Evolutionary conservation across 306 rosid species (phyloP).

Genomic region (Prunus mira): DNA sequence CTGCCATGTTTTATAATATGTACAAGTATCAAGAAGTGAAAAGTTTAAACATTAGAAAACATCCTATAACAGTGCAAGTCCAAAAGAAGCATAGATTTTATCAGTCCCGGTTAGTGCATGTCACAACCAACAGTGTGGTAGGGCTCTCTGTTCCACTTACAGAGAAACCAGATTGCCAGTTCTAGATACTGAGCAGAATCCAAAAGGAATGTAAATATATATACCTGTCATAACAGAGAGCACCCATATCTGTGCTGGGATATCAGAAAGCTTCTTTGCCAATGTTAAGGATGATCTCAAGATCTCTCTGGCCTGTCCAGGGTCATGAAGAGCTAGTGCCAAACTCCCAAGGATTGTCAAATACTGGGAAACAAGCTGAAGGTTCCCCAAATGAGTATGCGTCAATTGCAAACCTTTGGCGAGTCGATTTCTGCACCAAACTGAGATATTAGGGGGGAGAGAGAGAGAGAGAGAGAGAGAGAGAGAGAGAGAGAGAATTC

Average conservation of each 20-base stretch:
- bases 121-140: not conserved
- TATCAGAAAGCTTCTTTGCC: conserved; percentile 93
- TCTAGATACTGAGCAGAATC: not conserved
- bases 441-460: conserved; percentile 5
- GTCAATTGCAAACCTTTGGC: conserved; percentile 97
- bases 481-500: conserved; percentile 17
- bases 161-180: not conserved
- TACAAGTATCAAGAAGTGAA: not conserved
- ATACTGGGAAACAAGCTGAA: conserved; percentile 92
- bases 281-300: conserved; percentile 89
- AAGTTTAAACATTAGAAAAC: not conserved
- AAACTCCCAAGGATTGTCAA: conserved; percentile 92
- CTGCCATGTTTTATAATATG: not conserved
- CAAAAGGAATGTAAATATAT: conserved; percentile 29
- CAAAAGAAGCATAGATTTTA: not conserved
- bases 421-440: conserved; percentile 72
- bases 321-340: conserved; percentile 83
- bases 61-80: not conserved
- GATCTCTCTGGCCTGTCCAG: conserved; percentile 91
- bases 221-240: conserved; percentile 88
- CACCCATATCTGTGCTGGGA: conserved; percentile 95
- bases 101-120: conserved; percentile 2
- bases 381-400: conserved; percentile 84
- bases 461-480: too few species aligned
- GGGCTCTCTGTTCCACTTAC: conserved; percentile 5